Base-by-base conservation (phyloP, 2,329 filamentous ascomycete genomes). In the Fusarium tjaetaba region DNA sequence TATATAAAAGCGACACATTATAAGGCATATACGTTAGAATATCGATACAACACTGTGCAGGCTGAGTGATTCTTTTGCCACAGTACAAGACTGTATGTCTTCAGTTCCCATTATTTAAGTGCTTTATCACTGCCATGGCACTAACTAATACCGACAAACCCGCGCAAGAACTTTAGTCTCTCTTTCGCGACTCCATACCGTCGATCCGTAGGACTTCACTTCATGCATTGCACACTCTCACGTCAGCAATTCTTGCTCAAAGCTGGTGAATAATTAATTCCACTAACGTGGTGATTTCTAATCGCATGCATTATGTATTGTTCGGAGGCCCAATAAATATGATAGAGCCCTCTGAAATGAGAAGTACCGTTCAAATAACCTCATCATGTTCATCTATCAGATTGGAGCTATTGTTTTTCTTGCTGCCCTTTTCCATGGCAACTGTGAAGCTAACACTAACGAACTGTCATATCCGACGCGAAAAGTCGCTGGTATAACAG, bases 111-210 rank as follows among this genome's bases (percentile, higher is more conserved):
- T 28, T 28, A 7, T 20, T 7, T 14, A 7, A 46, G 3, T 28
- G 11, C 0, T 22, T 11, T 15, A 4, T 11, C n/a, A 13, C 10
- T 32, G 7, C 4, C 16, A n/a, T 8, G 9, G 3, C 4, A 49
- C 20, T 49, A 0, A 11, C 13, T 4, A 5, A 32, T 9, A 1
- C 3, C 15, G 15, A 7, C 0, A 1, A 4, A 13, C 18, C 7
- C 20, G 28, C 15, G 4, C 11, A 1, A 32, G 28, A 13, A 13
- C 15, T 13, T 32, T 1, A 36, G 14, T 38, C 16, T 34, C 9
- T 26, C n/a, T 22, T 38, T 22, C 4, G 13, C 11, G 18, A 7
- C 5, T 10, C 13, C 11, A 13, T 22, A 22, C 18, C 5, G 18
- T 28, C 10, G 32, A 20, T 53, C 34, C 18, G 10, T 11, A 53